These are phyloP conservation scores for Curvularia hawaiiensis DNA, from an alignment of 2,329 filamentous ascomycete species.

Conservation along the genomic window DNA sequence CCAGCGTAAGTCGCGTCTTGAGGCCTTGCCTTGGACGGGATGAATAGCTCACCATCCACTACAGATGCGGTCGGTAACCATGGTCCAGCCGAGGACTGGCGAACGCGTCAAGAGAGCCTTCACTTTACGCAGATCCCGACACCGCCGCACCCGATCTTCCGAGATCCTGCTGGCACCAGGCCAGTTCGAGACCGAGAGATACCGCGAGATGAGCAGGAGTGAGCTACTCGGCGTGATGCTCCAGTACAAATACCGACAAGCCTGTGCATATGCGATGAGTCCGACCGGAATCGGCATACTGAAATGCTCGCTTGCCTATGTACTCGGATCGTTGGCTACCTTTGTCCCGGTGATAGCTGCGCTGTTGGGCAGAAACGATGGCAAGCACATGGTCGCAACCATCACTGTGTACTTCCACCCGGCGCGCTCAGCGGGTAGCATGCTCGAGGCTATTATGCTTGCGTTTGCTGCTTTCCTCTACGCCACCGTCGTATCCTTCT, in stretches of 20 bases:
- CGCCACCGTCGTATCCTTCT: conserved; percentile 73
- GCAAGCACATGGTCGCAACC: conserved; percentile 92
- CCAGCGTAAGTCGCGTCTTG: conserved; percentile 38
- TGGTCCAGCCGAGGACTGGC: conserved; percentile 84
- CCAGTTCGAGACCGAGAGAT: conserved; percentile 34
- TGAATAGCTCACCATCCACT: conserved; percentile 25
- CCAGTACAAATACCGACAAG: conserved; percentile 32
- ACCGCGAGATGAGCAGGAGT: conserved; percentile 40
- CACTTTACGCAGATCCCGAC: conserved; percentile 63
- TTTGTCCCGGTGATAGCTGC: conserved; percentile 75
- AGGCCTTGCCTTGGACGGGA: neutral
- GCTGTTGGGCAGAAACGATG: conserved; percentile 81
- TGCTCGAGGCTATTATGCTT: conserved; percentile 83
- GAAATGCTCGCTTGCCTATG: conserved; percentile 90
- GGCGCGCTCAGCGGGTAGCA: conserved; percentile 81
- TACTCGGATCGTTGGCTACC: conserved; percentile 84
- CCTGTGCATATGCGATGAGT: conserved; percentile 69
- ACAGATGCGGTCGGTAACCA: conserved; percentile 80
- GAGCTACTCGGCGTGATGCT: conserved; percentile 45
- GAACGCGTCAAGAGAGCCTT: conserved; percentile 82
- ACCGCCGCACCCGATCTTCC: conserved; percentile 52
- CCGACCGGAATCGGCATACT: conserved; percentile 79
- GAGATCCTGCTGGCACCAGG: conserved; percentile 48
- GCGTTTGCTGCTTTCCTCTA: conserved; percentile 81
- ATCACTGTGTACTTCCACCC: conserved; percentile 96